Evolutionary conservation across 1,284 basidiomycete species (phyloP).

Genomic region (Austroboletus novae-zelandiae): DNA sequence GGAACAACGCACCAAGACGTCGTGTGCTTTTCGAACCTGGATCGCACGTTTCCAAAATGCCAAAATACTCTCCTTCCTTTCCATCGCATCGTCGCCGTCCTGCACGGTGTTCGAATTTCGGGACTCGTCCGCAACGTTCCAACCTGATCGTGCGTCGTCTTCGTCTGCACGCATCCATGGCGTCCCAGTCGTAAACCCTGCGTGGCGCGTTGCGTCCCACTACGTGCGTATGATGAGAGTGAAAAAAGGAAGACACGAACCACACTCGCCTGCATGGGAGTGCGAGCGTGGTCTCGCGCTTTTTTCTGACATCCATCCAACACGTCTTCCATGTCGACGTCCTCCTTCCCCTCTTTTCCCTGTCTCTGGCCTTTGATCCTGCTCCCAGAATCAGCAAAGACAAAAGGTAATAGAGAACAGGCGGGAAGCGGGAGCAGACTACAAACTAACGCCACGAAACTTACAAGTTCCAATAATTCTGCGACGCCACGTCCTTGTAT

Average conservation of each 20-base stretch:
- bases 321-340: constrained; percentile 59
- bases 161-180: constrained; percentile 82
- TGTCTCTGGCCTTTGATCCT: constrained; percentile 43
- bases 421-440: background rate
- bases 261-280: constrained; percentile 55
- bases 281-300: constrained; percentile 69
- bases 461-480: constrained; percentile 48
- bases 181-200: constrained; percentile 61
- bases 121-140: constrained; percentile 51
- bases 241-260: background rate
- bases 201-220: constrained; percentile 60
- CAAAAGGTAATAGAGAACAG: background rate
- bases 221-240: constrained; percentile 22
- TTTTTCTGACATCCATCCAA: constrained; percentile 57
- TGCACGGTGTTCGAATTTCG: constrained; percentile 26
- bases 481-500: constrained; percentile 64
- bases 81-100: too few relatives aligned
- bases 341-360: constrained; percentile 34
- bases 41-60: constrained; percentile 61
- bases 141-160: constrained; percentile 48
- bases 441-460: constrained; percentile 8
- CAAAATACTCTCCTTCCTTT: constrained; percentile 43
- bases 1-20: constrained; percentile 46
- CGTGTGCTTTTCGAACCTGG: constrained; percentile 49
- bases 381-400: background rate